Evolutionary conservation across 2,329 filamentous ascomycete species (phyloP), one percentile per base, ranked within the genome.

Genomic region (Penicillium freii): DNA sequence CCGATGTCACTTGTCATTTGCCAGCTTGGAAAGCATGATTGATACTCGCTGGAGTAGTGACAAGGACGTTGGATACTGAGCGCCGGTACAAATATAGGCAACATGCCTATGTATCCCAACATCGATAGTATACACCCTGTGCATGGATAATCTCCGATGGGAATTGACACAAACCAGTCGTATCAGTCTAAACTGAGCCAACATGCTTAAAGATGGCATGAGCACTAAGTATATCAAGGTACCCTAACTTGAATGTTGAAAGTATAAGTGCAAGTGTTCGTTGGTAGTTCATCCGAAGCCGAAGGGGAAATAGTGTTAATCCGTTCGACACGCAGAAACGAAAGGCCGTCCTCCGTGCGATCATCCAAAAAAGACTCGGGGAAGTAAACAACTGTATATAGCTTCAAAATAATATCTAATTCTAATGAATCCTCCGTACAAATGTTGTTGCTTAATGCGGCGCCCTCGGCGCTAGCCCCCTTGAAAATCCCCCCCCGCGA

Each of bases 291-390:
- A 56, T 79, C 66, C 70, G 69, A 48, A 25, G 58, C 61, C 61
- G 61, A 60, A 54, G 51, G 63, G 72, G 72, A 73, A 75, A 75
- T 73, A 73, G 71, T 74, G 67, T 74, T 75, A 75, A 74, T 75
- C 72, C 72, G 72, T 66, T 66, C 65, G 64, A 68, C 63, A 71
- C 72, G 72, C 72, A 75, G 72, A 75, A 75, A 75, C 70, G 69
- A 75, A 74, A 74, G 65, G 70, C 72, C 72, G 70, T 68, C 64
- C 70, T 71, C 72, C 71, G 72, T 69, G 62, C 63, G 66, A 73
- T 70, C 66, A 72, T 68, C 68, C 64, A 56, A 58, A 58, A 58
- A 51, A 44, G 53, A 56, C 21, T 36, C 25, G 51, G 50, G 49
- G 45, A 62, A 67, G 57, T 63, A 70, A 66, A 66, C 61, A 69